phyloP scores from a whole-genome alignment of 108 stramenopile genomes.

The Mayamaea pseudoterrestris region DNA sequence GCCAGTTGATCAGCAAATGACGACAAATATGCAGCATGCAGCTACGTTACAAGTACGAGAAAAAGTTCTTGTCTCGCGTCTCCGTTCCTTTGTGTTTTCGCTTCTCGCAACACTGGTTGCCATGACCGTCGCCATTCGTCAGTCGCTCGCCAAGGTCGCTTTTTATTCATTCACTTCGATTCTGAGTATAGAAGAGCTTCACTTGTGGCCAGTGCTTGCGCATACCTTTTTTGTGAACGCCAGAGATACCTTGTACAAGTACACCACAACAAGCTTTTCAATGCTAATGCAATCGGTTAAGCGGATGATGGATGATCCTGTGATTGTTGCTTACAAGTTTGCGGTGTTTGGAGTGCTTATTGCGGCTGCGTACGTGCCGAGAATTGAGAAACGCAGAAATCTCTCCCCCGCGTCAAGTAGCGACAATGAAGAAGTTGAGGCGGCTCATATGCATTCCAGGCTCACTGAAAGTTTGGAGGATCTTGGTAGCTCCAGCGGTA shows the following conservation, averaged over 20 bases:
- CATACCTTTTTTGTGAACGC: no score
- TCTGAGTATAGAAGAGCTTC: constrained; percentile 20
- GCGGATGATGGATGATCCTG: constrained; percentile 25
- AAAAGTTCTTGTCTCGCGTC: no score
- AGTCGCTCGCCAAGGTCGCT: constrained; percentile 25
- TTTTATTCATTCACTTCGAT: constrained; percentile 17
- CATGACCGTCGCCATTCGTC: constrained; percentile 47
- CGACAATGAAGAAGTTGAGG: constrained; percentile 32
- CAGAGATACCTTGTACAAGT: no score
- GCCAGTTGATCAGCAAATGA: no score
- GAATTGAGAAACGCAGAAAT: constrained; percentile 28
- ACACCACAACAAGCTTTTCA: no score
- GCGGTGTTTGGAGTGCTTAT: constrained; percentile 23
- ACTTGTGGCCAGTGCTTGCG: constrained; percentile 39
- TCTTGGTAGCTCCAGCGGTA: constrained; percentile 62
- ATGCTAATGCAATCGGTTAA: constrained; percentile 25
- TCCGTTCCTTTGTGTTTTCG: constrained; percentile 41
- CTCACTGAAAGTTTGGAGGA: constrained; percentile 27
- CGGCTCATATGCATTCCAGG: constrained; percentile 17
- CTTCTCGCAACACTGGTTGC: constrained; percentile 25
- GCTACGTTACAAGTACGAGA: no score
- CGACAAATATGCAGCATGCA: no score
- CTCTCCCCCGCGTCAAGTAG: neutral
- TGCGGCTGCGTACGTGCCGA: no score
- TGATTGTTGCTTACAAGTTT: constrained; percentile 34